phyloP scores from a whole-genome alignment of 441 rosid genomes.

The Pelargonium exstipulatum region DNA sequence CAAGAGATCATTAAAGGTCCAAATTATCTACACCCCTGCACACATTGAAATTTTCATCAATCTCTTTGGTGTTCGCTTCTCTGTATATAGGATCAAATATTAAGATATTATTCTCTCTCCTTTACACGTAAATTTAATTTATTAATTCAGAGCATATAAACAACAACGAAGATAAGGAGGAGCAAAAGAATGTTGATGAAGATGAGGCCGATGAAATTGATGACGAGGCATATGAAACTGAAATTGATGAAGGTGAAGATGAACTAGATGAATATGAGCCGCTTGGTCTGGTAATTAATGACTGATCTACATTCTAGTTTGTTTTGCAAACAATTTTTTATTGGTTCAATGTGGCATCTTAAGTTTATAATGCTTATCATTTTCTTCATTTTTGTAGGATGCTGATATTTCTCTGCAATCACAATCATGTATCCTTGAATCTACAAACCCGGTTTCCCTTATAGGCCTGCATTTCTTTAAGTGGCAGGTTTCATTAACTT shows the following conservation, averaged over 20 bases:
- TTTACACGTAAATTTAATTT: slow-evolving; percentile 9
- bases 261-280: slow-evolving; percentile 60
- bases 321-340: background rate
- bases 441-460: slow-evolving; percentile 7
- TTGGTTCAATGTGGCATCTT: background rate
- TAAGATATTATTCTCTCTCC: background rate
- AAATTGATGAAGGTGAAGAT: slow-evolving; percentile 35
- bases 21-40: slow-evolving; percentile 1
- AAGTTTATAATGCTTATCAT: background rate
- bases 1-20: slow-evolving; percentile 42
- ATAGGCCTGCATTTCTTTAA: background rate
- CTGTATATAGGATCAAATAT: slow-evolving; percentile 1
- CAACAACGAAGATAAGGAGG: slow-evolving; percentile 33
- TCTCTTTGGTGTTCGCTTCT: slow-evolving; percentile 14
- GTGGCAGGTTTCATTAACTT: slow-evolving; percentile 5
- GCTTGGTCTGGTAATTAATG: slow-evolving; percentile 45
- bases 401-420: slow-evolving; percentile 48
- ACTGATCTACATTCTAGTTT: background rate
- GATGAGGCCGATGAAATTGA: slow-evolving; percentile 46
- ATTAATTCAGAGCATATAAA: slow-evolving; percentile 25
- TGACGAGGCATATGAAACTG: slow-evolving; percentile 37
- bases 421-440: slow-evolving; percentile 65
- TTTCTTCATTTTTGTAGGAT: slow-evolving; percentile 38
- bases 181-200: slow-evolving; percentile 29
- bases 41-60: background rate